Conservation (phyloP, 2,329 filamentous ascomycete species). For the Aquanectria penicillioides region DNA sequence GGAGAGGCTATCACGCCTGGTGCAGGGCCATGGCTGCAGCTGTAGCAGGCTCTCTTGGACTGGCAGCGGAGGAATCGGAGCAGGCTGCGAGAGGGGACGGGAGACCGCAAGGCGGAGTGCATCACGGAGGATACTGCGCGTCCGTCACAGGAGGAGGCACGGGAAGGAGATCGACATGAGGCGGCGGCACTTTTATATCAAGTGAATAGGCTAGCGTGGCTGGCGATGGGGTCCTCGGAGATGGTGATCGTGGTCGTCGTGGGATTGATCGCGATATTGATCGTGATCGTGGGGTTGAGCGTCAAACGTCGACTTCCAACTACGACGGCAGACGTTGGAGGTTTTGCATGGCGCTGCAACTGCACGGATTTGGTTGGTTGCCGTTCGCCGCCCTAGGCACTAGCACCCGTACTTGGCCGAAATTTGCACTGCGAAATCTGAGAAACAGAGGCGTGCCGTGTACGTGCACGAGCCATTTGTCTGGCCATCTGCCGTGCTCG, state of each 20-base stretch:
- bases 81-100: slow-evolving; percentile 65
- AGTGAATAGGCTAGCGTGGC: too few relatives aligned
- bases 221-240: slow-evolving; percentile 8
- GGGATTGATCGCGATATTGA: too few relatives aligned
- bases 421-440: slow-evolving; percentile 18
- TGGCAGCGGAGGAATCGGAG: slow-evolving; percentile 80
- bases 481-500: neutral
- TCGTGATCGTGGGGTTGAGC: neutral
- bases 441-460: neutral
- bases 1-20: slow-evolving; percentile 17
- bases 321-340: slow-evolving; percentile 30
- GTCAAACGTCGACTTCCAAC: too few relatives aligned
- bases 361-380: slow-evolving; percentile 12
- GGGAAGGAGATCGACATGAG: slow-evolving; percentile 29
- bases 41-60: slow-evolving; percentile 68
- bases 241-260: neutral
- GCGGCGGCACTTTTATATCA: too few relatives aligned
- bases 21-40: slow-evolving; percentile 51
- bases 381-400: neutral
- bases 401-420: slow-evolving; percentile 20
- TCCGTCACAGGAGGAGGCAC: slow-evolving; percentile 24
- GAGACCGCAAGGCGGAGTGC: slow-evolving; percentile 54
- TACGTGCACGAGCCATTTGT: slow-evolving; percentile 21
- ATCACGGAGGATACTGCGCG: slow-evolving; percentile 47
- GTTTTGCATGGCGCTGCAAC: slow-evolving; percentile 4